Base-by-base conservation (phyloP, 176 grass and related monocot species). In the Bothriochloa decipiens region DNA sequence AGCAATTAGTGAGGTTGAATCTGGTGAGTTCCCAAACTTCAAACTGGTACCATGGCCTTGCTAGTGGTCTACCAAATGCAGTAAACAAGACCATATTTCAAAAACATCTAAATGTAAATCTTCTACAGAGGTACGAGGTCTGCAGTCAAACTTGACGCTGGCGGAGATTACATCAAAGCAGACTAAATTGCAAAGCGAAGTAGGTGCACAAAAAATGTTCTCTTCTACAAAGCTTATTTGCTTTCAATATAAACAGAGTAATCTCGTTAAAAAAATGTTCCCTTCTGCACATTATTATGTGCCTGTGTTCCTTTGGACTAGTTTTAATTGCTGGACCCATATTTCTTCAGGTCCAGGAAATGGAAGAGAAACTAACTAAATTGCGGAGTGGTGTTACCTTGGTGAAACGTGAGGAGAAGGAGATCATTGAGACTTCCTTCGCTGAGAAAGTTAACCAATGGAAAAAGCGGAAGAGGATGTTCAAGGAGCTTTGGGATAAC, bases 401-500 rank as follows among this genome's bases (percentile, higher is more conserved):
- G 83, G 93, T 99, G 72, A 99, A 99, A 87, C 85, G 91, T 83
- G 93, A 94, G 76, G 93, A 99, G 58, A 98, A 86, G 83, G 96
- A 98, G 81, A 80, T 82, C 8, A 95, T 96, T 68, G 91, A 98
- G 68, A 93, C 87, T 53, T 74, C 89, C 52, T 99, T 90, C 65
- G 41, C 76, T 76, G 93, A 96, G 61, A 99, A 96, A 80, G 81
- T 95, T 75, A 96, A 87, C 79, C 93, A 94, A 79, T 99, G 96
- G 96, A 96, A 82, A 89, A 99, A 84, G 28, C 81, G 96, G 68
- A 96, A 92, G 84, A 95, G 93, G 88, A 99, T 99, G 53, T 96
- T 96, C 81, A 96, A 90, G 85, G 96, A 98, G 78, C 88, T 96
- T 76, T 96, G 96, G 96, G 93, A 98, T 84, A 89, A 87, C 63